Evolutionary conservation across 805 yeast species (phyloP), one percentile per base, ranked within the genome.

Genomic region (Yamadazyma philogaea): DNA sequence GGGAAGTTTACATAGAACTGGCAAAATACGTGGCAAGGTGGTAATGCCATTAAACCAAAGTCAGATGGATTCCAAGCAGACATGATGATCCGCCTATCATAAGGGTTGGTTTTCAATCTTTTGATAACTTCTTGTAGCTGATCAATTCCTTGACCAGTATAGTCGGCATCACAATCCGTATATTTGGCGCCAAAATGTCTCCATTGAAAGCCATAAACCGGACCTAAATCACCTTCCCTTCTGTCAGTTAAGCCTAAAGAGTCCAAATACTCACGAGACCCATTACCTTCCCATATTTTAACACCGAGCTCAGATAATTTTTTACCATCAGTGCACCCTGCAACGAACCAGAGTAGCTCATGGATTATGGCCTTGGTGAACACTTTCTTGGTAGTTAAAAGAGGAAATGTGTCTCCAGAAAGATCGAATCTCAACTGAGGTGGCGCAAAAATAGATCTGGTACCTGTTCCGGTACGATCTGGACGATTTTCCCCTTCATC

Each of bases 11-110:
- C 99, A 60, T 86, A 93, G 59, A 93, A 93, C 64, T 93, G 99
- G 43, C 95, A 82, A 59, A 93, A 87, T 18, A 93, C 95, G 63
- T 93, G 99, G 58, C 99, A 93, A 20, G 99, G 99, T 10, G 99
- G 99, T 41, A 93, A 73, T 0, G 99, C 99, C 99, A 93, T 93
- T 49, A 81, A 73, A 39, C 79, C 75, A 59, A 91, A 87, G 55
- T 90, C 99, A 1, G 96, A 90, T 3, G 99, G 99, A 57, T 93
- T 93, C 99, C 99, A 93, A 0, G 99, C 99, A 34, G 95, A 83
- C 78, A 93, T 68, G 44, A 93, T 88, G 54, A 93, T 88, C 62
- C 99, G 75, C 58, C 99, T 78, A 62, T 93, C 98, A 57, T 87
- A 87, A 3, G 99, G 99, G 56, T 87, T 89, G 6, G 79, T 85